These are phyloP conservation scores for Glomus cerebriforme DNA, from an alignment of 192 early-diverging fungal species.

Conservation along the genomic window DNA sequence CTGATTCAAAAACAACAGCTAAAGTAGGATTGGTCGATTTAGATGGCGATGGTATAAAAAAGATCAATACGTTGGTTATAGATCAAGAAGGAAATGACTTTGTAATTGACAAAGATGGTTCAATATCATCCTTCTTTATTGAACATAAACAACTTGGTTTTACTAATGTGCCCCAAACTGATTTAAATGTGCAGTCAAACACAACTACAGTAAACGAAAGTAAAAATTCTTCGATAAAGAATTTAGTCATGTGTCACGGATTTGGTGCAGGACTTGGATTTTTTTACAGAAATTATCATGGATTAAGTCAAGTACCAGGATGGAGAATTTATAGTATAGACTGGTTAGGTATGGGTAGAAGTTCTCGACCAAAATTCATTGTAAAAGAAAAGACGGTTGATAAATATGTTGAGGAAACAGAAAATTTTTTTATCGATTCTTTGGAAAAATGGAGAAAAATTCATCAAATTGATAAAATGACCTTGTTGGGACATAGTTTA, in stretches of 20 bases:
- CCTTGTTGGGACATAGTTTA: constrained; percentile 80
- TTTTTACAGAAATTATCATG: constrained; percentile 63
- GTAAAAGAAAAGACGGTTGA: constrained; percentile 49
- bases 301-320: constrained; percentile 52
- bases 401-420: constrained; percentile 59
- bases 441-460: constrained; percentile 85
- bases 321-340: constrained; percentile 74
- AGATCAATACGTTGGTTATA: constrained; percentile 65
- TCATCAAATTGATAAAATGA: constrained; percentile 81
- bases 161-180: constrained; percentile 39
- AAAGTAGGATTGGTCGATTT: constrained; percentile 61
- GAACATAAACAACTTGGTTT: constrained; percentile 38
- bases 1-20: constrained; percentile 40
- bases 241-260: constrained; percentile 74
- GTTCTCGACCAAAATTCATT: constrained; percentile 71
- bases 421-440: constrained; percentile 87
- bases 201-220: neutral
- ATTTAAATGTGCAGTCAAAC: constrained; percentile 36
- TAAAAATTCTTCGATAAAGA: constrained; percentile 7
- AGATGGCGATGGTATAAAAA: constrained; percentile 42
- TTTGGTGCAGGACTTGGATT: constrained; percentile 82
- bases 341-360: constrained; percentile 96
- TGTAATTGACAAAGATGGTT: constrained; percentile 14
- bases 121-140: neutral
- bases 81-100: constrained; percentile 46